A percentile compares a stretch with the other conserved stretches of the same genome.
Conservation (phyloP, 768 basidiomycete species). For the Candolleomyces aberdarensis region DNA sequence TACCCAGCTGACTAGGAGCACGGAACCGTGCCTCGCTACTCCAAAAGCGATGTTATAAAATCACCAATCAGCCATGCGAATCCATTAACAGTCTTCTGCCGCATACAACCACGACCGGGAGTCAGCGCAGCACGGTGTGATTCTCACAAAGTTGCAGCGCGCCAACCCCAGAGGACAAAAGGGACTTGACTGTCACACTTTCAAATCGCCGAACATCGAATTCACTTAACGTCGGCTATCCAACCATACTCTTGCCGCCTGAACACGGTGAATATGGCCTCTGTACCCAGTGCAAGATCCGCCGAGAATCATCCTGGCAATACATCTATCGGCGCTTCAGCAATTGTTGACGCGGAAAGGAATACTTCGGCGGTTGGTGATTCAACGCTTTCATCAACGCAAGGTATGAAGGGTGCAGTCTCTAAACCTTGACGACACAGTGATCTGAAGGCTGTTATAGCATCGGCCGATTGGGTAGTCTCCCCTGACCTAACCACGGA, state of each 20-base stretch:
- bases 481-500: conserved; percentile 29
- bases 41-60: no score
- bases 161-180: no score
- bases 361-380: background rate
- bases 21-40: no score
- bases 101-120: no score
- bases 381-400: background rate
- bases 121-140: no score
- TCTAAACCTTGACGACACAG: no score
- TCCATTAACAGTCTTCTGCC: no score
- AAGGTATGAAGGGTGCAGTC: background rate
- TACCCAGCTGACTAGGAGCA: no score
- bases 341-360: background rate
- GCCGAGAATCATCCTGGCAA: background rate
- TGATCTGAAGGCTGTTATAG: no score
- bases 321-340: background rate
- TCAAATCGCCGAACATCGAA: background rate
- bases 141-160: no score
- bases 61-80: no score
- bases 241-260: background rate
- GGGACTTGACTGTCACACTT: background rate
- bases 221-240: background rate
- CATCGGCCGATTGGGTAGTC: no score
- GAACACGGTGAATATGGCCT: background rate
- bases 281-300: background rate